Evolutionary conservation across 495 filamentous ascomycete species (phyloP).

Genomic region (Friedmanniomyces endolithicus): DNA sequence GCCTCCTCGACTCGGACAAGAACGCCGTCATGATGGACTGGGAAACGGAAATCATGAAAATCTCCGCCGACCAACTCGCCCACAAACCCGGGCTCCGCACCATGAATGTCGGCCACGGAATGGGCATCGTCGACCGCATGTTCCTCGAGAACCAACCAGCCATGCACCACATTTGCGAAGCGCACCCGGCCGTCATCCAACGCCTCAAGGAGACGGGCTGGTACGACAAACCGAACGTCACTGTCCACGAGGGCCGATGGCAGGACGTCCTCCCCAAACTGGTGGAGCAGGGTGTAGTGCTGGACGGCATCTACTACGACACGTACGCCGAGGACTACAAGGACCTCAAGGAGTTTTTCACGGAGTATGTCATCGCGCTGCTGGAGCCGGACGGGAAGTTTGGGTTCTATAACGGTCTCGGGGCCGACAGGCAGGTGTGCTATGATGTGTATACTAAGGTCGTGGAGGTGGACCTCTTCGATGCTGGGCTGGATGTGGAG

Average conservation of each 20-base stretch:
- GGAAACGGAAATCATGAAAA: slow-evolving; percentile 83
- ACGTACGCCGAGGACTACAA: slow-evolving; percentile 90
- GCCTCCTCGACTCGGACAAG: slow-evolving; percentile 62
- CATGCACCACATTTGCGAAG: slow-evolving; percentile 71
- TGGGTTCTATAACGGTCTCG: slow-evolving; percentile 92
- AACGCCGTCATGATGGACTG: slow-evolving; percentile 98
- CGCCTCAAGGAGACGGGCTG: slow-evolving; percentile 54
- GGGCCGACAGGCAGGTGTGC: slow-evolving; percentile 80
- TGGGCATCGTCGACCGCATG: slow-evolving; percentile 88
- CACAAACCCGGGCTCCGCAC: slow-evolving; percentile 51
- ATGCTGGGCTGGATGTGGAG: slow-evolving; percentile 79
- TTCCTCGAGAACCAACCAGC: slow-evolving; percentile 58
- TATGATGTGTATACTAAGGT: slow-evolving; percentile 95
- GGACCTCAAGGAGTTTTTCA: slow-evolving; percentile 77
- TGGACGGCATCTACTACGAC: slow-evolving; percentile 95
- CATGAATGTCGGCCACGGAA: slow-evolving; percentile 87
- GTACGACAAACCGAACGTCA: slow-evolving; percentile 50
- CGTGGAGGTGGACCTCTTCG: slow-evolving; percentile 78
- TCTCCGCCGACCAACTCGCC: slow-evolving; percentile 53
- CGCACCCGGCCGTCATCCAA: slow-evolving; percentile 68
- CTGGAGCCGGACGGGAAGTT: slow-evolving; percentile 56
- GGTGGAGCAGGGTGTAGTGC: slow-evolving; percentile 53
- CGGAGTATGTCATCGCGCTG: slow-evolving; percentile 68
- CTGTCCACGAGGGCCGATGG: slow-evolving; percentile 65
- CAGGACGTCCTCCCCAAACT: slow-evolving; percentile 68